Percentiles rank a stretch among this genome's conserved stretches.
phyloP scores from a whole-genome alignment of 2,329 filamentous ascomycete species.

The Sporothrix curviconia region DNA sequence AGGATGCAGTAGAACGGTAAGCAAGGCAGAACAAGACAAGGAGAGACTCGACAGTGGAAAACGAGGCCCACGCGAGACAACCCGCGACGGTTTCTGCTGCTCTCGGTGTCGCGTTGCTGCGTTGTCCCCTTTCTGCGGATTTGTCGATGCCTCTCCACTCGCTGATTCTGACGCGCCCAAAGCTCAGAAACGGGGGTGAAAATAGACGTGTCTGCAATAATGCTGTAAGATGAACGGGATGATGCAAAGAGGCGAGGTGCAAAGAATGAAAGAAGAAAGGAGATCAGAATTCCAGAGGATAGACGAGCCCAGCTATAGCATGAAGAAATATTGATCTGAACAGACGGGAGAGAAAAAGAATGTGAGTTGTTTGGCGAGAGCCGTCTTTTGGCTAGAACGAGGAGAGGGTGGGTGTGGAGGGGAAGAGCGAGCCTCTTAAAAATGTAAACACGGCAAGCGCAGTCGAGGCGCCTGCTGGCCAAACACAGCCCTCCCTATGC shows the following conservation, averaged over 20 bases:
- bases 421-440: constrained; percentile 18
- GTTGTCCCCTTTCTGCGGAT: not conserved
- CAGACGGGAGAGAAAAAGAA: constrained; percentile 10
- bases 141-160: constrained; percentile 6
- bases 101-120: not conserved
- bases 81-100: not conserved
- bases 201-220: not conserved
- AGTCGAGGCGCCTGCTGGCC: not conserved
- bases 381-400: constrained; percentile 3
- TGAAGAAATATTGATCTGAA: constrained; percentile 13
- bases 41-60: not conserved
- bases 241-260: constrained; percentile 9
- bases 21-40: not conserved
- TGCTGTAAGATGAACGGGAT: constrained; percentile 16
- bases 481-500: constrained; percentile 12
- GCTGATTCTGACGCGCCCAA: not conserved
- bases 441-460: constrained; percentile 22
- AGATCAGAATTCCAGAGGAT: constrained; percentile 15
- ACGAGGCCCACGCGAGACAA: not conserved
- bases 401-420: constrained; percentile 8
- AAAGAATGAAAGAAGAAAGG: constrained; percentile 15
- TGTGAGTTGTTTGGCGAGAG: constrained; percentile 10
- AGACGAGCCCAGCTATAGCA: constrained; percentile 13
- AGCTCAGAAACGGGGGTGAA: not conserved
- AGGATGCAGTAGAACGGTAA: not conserved